Percentiles rank a stretch among this genome's conserved stretches.
These are phyloP conservation scores for Triticum urartu DNA, from an alignment of 176 grass and related monocot genomes.

Conservation along the genomic window DNA sequence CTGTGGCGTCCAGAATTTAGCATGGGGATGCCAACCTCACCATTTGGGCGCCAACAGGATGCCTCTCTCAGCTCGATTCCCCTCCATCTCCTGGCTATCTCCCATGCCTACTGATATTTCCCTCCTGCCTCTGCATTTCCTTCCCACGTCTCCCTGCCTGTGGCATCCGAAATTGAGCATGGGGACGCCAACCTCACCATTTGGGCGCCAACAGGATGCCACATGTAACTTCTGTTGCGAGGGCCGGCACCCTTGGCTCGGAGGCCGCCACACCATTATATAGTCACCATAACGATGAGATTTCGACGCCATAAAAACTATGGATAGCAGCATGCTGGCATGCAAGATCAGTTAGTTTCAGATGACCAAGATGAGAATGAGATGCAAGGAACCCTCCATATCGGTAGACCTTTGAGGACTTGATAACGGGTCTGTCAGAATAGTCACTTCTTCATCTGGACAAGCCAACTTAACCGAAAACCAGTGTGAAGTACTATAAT, in stretches of 20 bases:
- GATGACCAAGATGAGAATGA: background rate
- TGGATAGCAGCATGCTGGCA: background rate
- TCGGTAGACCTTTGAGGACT: background rate
- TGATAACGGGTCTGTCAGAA: background rate
- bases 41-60: no score
- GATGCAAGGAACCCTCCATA: background rate
- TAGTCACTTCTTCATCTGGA: background rate
- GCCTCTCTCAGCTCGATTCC: no score
- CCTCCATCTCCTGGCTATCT: no score
- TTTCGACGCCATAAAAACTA: background rate
- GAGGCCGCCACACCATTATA: background rate
- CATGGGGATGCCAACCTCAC: no score
- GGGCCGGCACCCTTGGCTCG: background rate
- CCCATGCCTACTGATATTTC: no score
- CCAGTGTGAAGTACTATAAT: background rate
- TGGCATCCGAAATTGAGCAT: background rate
- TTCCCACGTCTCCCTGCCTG: background rate
- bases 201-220: background rate
- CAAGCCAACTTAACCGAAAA: background rate
- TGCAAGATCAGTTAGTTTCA: slow-evolving; percentile 4
- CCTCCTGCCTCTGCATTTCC: no score
- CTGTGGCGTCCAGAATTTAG: no score
- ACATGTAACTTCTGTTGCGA: background rate
- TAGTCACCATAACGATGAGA: background rate
- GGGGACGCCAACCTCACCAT: background rate